A percentile compares a stretch with the other conserved stretches of the same genome.
These are phyloP conservation scores for Metarhizium humberi DNA, from an alignment of 2,329 filamentous ascomycete genomes.

Conservation along the genomic window DNA sequence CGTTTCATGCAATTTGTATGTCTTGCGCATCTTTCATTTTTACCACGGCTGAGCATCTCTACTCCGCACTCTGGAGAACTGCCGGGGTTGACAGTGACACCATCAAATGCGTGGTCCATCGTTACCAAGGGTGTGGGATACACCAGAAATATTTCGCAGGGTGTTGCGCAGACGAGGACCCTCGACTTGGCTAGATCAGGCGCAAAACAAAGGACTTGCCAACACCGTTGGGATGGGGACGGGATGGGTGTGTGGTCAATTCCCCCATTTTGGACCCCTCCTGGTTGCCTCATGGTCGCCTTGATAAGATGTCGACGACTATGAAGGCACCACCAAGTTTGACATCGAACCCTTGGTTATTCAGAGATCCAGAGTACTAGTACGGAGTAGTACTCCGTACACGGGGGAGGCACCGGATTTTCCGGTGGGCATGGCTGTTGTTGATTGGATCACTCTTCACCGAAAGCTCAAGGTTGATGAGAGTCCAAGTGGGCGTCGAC, in stretches of 20 bases:
- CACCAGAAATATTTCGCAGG: background rate
- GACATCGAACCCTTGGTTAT: background rate
- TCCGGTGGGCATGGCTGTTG: background rate
- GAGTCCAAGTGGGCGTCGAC: background rate
- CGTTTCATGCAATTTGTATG: background rate
- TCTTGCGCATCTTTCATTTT: background rate
- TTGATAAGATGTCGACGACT: background rate
- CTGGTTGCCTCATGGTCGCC: slow-evolving; percentile 4
- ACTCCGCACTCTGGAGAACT: no score
- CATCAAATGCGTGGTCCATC: background rate
- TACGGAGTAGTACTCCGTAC: no score
- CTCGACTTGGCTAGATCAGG: no score
- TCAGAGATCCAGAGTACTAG: background rate
- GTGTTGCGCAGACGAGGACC: background rate
- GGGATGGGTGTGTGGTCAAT: background rate
- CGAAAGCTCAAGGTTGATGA: background rate
- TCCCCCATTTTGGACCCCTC: background rate
- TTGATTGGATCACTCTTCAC: background rate
- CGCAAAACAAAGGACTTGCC: background rate
- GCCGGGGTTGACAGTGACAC: background rate
- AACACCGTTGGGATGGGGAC: background rate
- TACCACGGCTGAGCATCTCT: no score
- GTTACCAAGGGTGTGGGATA: background rate
- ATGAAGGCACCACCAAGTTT: background rate
- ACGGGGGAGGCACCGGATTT: background rate